Evolutionary conservation across 2,329 filamentous ascomycete species (phyloP), one percentile per base, ranked within the genome.

Genomic region (Colletotrichum coccodes): DNA sequence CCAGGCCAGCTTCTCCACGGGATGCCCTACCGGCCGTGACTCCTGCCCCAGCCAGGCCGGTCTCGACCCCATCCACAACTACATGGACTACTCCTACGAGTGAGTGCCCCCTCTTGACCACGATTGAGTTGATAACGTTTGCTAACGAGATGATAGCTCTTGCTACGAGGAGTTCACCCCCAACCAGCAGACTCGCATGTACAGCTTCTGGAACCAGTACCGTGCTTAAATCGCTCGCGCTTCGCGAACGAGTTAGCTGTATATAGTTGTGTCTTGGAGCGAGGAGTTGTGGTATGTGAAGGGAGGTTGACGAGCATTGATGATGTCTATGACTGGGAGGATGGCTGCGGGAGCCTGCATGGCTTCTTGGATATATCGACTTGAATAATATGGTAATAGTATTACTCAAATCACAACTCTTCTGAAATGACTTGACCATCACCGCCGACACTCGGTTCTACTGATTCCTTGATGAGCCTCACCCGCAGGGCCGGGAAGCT

Each of bases 91-190:
- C 72, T 82, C 79, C 26, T 75, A 79, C 60, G 83, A 86, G 80
- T 78, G 72, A 75, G 77, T 71, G 26, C 8, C 18, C 40, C 23
- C 21, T n/a, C n/a, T n/a, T n/a, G n/a, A n/a, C n/a, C n/a, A n/a
- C n/a, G n/a, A n/a, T n/a, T n/a, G 23, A 14, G 2, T 47, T 30
- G 6, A n/a, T 28, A 26, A 54, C 61, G 32, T 5, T 60, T 67
- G 28, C 75, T 79, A 68, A 79, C 73, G 9, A 61, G 11, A 46
- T 49, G 60, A 52, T 40, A 82, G 80, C 72, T 63, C 74, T 68
- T 85, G 84, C 77, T 83, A 83, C 74, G 75, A 78, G 44, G 79
- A 82, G 74, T 86, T 86, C 76, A 83, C 82, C 6, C 44, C 77
- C 18, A 81, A 80, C 11, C 83, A 85, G 75, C 71, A 75, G 49